phyloP scores from a whole-genome alignment of 2,329 filamentous ascomycete species.

The Celoporthe dispersa region DNA sequence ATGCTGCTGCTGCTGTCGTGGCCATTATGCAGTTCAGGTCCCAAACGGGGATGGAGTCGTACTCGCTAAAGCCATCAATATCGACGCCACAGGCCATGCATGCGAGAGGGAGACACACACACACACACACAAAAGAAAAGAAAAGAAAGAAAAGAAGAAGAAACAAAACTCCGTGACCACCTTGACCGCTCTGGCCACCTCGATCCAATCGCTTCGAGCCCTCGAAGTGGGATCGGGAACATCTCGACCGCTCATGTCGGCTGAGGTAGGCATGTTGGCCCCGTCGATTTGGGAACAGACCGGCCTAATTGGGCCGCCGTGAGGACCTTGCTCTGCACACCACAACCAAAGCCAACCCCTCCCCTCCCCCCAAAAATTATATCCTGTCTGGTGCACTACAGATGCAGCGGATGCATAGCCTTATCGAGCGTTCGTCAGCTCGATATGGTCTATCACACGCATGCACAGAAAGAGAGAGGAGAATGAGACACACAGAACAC shows the following conservation, averaged over 20 bases:
- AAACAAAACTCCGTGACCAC: neutral
- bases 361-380: neutral
- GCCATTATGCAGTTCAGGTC: neutral
- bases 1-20: neutral
- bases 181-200: neutral
- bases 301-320: neutral
- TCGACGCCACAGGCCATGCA: neutral
- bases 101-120: neutral
- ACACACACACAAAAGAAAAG: neutral
- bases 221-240: conserved; percentile 1
- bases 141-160: neutral
- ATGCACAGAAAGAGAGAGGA: neutral
- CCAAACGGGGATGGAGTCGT: neutral
- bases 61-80: neutral
- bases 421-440: neutral
- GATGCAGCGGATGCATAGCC: conserved; percentile 6
- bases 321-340: neutral
- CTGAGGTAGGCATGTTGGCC: neutral
- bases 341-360: conserved; percentile 1
- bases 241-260: neutral
- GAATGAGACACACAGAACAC: neutral
- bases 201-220: neutral
- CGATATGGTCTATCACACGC: neutral
- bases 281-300: neutral
- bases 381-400: neutral